A percentile compares a stretch with the other conserved stretches of the same genome.
Evolutionary conservation across 2,329 filamentous ascomycete species (phyloP).

Genomic region (Curvularia eragrostidis): DNA sequence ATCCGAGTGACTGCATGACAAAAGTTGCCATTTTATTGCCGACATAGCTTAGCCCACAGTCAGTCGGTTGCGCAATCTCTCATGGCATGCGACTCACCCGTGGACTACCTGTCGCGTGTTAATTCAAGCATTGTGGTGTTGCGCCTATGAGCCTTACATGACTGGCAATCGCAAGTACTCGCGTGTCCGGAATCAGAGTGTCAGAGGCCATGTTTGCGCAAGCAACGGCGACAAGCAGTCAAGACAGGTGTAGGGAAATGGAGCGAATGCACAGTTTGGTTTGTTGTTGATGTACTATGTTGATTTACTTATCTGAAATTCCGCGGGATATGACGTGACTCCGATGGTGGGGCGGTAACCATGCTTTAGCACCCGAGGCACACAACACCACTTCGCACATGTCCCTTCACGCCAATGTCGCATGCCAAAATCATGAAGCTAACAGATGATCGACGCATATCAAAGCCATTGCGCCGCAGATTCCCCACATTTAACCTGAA

Average conservation of each 20-base stretch:
- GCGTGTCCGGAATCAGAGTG: constrained; percentile 63
- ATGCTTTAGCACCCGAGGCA: constrained; percentile 28
- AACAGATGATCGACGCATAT: constrained; percentile 36
- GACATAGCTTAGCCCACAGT: constrained; percentile 73
- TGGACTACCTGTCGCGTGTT: constrained; percentile 67
- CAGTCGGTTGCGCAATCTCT: constrained; percentile 22
- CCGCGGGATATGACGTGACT: constrained; percentile 44
- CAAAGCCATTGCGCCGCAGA: constrained; percentile 34
- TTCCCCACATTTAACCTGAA: constrained; percentile 35
- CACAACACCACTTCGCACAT: constrained; percentile 26
- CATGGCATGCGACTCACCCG: constrained; percentile 62
- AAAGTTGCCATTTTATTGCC: constrained; percentile 98
- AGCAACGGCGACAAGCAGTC: constrained; percentile 5
- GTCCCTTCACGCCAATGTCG: constrained; percentile 29
- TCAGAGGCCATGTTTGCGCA: constrained; percentile 43
- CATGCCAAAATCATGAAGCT: constrained; percentile 24
- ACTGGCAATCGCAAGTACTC: constrained; percentile 87
- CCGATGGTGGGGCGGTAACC: constrained; percentile 37
- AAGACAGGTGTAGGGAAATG: not conserved
- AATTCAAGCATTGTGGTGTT: constrained; percentile 24
- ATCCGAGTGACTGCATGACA: constrained; percentile 90
- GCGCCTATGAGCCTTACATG: constrained; percentile 72
- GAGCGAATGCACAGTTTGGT: constrained; percentile 6
- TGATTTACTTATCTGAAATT: constrained; percentile 46
- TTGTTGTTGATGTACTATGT: constrained; percentile 32